These are phyloP conservation scores for Xylariaceae sp. DNA, from an alignment of 2,329 filamentous ascomycete species.

Conservation along the genomic window DNA sequence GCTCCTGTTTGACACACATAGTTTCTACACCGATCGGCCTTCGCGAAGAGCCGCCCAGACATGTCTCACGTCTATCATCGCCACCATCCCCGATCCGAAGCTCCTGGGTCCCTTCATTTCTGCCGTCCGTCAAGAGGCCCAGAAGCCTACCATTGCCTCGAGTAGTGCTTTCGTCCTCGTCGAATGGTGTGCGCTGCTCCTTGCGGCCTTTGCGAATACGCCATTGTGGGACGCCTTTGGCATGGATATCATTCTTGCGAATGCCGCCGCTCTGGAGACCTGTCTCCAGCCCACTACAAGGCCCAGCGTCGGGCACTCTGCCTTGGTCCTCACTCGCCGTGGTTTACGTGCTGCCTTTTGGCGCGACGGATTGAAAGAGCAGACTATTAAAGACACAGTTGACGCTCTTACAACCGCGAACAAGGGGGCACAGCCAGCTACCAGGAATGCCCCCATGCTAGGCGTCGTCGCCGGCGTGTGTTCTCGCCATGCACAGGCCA, in stretches of 20 bases:
- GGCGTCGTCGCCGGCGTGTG: conserved; percentile 86
- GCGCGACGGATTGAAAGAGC: conserved; percentile 52
- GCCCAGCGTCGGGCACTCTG: conserved; percentile 64
- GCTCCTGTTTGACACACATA: conserved; percentile 80
- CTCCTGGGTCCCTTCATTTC: conserved; percentile 61
- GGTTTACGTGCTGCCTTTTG: conserved; percentile 72
- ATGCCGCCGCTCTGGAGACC: conserved; percentile 72
- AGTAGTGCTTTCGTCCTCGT: conserved; percentile 82
- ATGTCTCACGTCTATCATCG: conserved; percentile 68
- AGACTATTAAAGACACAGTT: conserved; percentile 60
- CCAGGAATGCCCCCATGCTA: conserved; percentile 71
- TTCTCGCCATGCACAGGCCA: conserved; percentile 62
- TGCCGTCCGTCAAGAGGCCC: conserved; percentile 65
- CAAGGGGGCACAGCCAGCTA: conserved; percentile 61
- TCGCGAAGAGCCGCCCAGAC: conserved; percentile 79
- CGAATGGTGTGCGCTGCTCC: conserved; percentile 80
- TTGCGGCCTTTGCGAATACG: conserved; percentile 64
- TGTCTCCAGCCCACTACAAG: conserved; percentile 66
- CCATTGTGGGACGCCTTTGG: conserved; percentile 61
- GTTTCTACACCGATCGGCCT: conserved; percentile 77
- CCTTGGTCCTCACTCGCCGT: conserved; percentile 72
- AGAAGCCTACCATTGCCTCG: conserved; percentile 72
- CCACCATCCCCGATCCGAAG: conserved; percentile 51
- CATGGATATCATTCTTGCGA: conserved; percentile 60
- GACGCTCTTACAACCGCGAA: conserved; percentile 55